Evolutionary conservation across 2,329 filamentous ascomycete species (phyloP).

Genomic region (Aspergillus nomiae): DNA sequence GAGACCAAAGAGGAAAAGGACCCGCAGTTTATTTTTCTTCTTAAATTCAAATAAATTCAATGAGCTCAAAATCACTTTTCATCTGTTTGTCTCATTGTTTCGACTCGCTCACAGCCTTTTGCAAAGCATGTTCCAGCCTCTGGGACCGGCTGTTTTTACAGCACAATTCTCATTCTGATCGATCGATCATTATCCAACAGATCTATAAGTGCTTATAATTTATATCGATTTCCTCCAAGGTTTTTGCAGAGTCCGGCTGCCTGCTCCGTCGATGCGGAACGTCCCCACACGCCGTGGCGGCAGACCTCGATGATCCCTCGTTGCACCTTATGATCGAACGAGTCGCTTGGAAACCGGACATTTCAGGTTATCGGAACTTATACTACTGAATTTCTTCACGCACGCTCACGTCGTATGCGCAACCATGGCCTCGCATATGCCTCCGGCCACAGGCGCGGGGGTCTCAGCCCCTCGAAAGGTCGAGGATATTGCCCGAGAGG

Average conservation of each 20-base stretch:
- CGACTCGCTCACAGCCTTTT: not conserved
- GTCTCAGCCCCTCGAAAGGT: slow-evolving; percentile 65
- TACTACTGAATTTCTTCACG: not conserved
- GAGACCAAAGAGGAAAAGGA: not conserved
- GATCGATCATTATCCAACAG: not conserved
- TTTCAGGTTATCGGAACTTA: not conserved
- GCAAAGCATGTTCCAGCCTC: not conserved
- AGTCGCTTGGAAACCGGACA: not conserved
- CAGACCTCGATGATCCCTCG: slow-evolving; percentile 18
- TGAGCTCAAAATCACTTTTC: not conserved
- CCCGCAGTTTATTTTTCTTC: not conserved
- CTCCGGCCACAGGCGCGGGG: slow-evolving; percentile 33
- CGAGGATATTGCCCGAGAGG: slow-evolving; percentile 74
- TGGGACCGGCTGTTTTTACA: not conserved
- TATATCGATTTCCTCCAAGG: not conserved
- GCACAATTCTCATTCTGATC: not conserved
- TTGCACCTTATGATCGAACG: not conserved
- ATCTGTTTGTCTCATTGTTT: too few relatives aligned
- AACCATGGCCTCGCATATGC: slow-evolving; percentile 28
- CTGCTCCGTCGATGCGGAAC: slow-evolving; percentile 21
- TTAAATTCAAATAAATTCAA: not conserved
- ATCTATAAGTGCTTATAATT: not conserved
- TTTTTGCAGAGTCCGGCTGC: not conserved
- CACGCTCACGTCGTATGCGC: not conserved
- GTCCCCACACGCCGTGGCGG: slow-evolving; percentile 14